Evolutionary conservation across 2,329 filamentous ascomycete genomes (phyloP).

Genomic region (Trichophyton mentagrophytes): DNA sequence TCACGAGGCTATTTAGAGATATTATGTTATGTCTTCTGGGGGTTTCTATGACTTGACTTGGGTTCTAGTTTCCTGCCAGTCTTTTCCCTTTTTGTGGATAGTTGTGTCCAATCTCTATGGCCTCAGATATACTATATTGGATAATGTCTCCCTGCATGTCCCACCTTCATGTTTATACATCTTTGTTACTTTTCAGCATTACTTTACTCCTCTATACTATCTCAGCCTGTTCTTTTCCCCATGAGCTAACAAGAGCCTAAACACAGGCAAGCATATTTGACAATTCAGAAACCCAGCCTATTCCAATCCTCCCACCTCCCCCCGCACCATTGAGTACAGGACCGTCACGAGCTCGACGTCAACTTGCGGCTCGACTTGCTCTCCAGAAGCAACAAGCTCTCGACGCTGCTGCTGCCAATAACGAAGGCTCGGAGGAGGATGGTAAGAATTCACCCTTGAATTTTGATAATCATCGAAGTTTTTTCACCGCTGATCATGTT

Average conservation of each 20-base stretch:
- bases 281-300: slow-evolving; percentile 26
- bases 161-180: background rate
- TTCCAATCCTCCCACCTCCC: slow-evolving; percentile 39
- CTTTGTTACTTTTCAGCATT: background rate
- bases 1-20: background rate
- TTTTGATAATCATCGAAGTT: background rate
- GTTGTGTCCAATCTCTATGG: background rate
- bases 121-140: background rate
- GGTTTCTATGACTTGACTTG: background rate
- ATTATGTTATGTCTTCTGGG: background rate
- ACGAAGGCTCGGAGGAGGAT: slow-evolving; percentile 14
- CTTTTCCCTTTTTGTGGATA: background rate
- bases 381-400: slow-evolving; percentile 55
- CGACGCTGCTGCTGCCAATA: slow-evolving; percentile 22
- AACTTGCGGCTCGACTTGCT: slow-evolving; percentile 77
- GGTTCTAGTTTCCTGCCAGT: background rate
- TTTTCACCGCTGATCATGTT: background rate
- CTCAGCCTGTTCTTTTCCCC: background rate
- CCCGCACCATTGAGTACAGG: slow-evolving; percentile 71
- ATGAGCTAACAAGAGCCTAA: background rate
- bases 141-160: background rate
- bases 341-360: slow-evolving; percentile 72
- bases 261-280: slow-evolving; percentile 4
- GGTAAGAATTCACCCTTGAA: background rate
- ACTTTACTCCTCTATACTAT: background rate